Evolutionary conservation across 2,329 filamentous ascomycete species (phyloP), one percentile per base, ranked within the genome.

Genomic region (Shiraia bambusicola): DNA sequence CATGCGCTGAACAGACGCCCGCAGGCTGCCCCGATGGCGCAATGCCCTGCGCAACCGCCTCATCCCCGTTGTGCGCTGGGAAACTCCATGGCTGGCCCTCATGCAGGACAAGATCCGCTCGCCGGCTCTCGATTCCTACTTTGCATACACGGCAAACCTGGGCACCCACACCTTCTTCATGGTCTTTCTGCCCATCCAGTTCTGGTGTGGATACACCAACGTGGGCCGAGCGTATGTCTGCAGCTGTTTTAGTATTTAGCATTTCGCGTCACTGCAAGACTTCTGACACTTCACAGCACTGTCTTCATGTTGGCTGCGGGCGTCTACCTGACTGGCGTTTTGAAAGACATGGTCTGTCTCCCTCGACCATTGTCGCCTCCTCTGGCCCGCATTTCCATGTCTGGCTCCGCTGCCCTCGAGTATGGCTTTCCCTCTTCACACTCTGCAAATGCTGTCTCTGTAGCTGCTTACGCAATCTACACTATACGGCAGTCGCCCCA

Each of bases 151-250:
- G 1, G 93, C 93, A 50, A 98, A 97, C 69, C 80, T 97, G 89
- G 93, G 53, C 9, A 98, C 93, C 1, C 93, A 98, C 71, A 98
- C 93, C 0, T 97, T 96, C 75, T 98, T 96, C 76, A 97, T 97
- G 91, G 80, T 95, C 54, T 86, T 89, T 44, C 74, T 98, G 61
- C 93, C 93, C 5, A 88, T 97, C 52, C 80, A 95, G 56, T 97
- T 97, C 74, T 98, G 93, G 93, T 95, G 89, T 61, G 92, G 92
- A 39, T 87, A 91, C 70, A 84, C 86, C 30, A 83, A 80, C 50
- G 80, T 95, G 54, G 93, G 89, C 40, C 86, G 93, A 74, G 91
- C 86, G 88, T 94, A 83, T 58, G 84, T 77, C 41, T 47, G 32
- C 28, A 11, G 10, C 11, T 3, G 11, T 13, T n/a, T 25, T 24